Evolutionary conservation across 2,329 filamentous ascomycete genomes (phyloP).

Genomic region (Leptosphaerulina australis): DNA sequence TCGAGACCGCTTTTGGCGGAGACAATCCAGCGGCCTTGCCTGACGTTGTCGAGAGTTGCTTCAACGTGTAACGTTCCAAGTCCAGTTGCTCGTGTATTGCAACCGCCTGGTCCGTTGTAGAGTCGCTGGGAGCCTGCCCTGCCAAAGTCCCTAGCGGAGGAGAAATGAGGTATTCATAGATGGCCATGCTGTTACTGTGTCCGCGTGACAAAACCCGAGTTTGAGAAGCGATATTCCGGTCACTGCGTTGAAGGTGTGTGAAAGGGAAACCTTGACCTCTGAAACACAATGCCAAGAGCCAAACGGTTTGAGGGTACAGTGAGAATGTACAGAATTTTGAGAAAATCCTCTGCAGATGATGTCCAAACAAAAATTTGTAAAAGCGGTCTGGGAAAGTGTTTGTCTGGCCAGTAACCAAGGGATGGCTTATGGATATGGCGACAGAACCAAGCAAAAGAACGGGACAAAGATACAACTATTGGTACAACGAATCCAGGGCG

Average conservation of each 20-base stretch:
- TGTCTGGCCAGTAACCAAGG: conserved; percentile 11
- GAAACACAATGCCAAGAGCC: conserved; percentile 26
- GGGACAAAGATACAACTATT: conserved; percentile 11
- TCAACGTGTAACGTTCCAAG: background rate
- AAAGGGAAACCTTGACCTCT: conserved; percentile 17
- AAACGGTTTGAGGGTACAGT: conserved; percentile 17
- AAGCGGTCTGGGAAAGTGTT: background rate
- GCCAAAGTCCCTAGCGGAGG: conserved; percentile 7
- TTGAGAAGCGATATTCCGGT: conserved; percentile 18
- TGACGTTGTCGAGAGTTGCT: background rate
- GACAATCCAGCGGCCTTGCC: conserved; percentile 5
- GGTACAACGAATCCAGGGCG: conserved; percentile 11
- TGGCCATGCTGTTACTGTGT: conserved; percentile 21
- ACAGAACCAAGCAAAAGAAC: conserved; percentile 5
- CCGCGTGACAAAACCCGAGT: conserved; percentile 16
- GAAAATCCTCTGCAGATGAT: conserved; percentile 7
- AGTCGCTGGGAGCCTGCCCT: background rate
- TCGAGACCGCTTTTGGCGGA: conserved; percentile 22
- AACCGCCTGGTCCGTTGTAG: background rate
- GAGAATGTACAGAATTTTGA: conserved; percentile 19
- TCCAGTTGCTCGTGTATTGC: conserved; percentile 5
- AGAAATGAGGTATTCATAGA: conserved; percentile 14
- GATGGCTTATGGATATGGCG: conserved; percentile 9
- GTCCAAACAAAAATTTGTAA: background rate
- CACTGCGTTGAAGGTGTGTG: conserved; percentile 15